These are phyloP conservation scores for Pelargonium cotyledonis DNA, from an alignment of 441 rosid genomes.

Conservation along the genomic window DNA sequence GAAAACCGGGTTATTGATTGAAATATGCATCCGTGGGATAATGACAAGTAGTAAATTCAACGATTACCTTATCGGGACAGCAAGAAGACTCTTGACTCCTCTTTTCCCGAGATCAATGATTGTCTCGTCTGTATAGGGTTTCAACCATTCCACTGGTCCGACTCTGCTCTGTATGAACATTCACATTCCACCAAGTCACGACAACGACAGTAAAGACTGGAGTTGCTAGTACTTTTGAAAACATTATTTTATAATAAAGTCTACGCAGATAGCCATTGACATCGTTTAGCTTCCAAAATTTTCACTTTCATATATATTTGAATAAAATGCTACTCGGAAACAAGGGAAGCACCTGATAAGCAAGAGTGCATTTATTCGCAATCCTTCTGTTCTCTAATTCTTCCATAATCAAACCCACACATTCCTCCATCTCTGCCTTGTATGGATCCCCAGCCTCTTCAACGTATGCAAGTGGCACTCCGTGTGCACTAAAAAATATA, in stretches of 20 bases:
- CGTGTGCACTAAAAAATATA: conserved; percentile 97
- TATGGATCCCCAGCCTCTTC: conserved; percentile 99
- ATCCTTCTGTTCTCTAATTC: conserved; percentile 81
- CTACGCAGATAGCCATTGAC: too few species aligned
- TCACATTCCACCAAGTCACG: conserved; percentile 18
- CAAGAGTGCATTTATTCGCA: conserved; percentile 73
- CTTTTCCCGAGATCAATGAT: conserved; percentile 77
- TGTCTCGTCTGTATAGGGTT: conserved; percentile 93
- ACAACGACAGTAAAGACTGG: neutral
- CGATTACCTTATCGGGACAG: conserved; percentile 82
- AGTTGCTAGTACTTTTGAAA: too few species aligned
- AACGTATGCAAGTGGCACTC: conserved; percentile 97
- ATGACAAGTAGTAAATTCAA: conserved; percentile 7
- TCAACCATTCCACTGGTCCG: conserved; percentile 98
- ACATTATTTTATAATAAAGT: too few species aligned
- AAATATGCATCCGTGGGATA: conserved; percentile 9
- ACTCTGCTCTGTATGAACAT: conserved; percentile 80
- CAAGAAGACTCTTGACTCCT: conserved; percentile 79
- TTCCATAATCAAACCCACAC: conserved; percentile 90
- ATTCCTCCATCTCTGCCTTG: conserved; percentile 99
- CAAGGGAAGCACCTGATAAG: conserved; percentile 69
- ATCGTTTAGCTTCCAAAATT: too few species aligned
- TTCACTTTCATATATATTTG: conserved; percentile 1
- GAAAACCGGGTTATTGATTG: conserved; percentile 7
- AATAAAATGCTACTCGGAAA: conserved; percentile 6